A percentile compares a stretch with the other conserved stretches of the same genome.
Evolutionary conservation across 73 alveolate species (phyloP).

Genomic region (Effrenium voratum): DNA sequence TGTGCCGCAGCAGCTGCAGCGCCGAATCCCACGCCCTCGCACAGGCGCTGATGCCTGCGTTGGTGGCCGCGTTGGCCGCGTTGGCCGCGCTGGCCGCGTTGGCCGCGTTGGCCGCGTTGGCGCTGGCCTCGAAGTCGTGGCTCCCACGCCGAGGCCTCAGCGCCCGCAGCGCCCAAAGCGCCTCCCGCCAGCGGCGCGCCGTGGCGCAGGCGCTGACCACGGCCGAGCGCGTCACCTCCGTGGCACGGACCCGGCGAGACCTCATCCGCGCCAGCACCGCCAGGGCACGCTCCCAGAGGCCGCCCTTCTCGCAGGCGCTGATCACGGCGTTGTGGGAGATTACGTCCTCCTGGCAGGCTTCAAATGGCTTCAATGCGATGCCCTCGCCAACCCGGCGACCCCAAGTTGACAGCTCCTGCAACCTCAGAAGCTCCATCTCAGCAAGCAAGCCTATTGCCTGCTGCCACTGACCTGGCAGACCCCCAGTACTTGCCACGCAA

Average conservation of each 20-base stretch:
- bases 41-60: slow-evolving; percentile 7
- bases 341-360: slow-evolving; percentile 39
- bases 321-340: slow-evolving; percentile 49
- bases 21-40: slow-evolving; percentile 37
- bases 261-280: background rate
- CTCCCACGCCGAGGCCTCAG: too few species aligned
- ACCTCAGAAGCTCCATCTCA: background rate
- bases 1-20: background rate
- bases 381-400: too few species aligned
- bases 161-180: background rate
- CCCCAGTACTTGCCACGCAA: too few species aligned
- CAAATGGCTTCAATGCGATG: too few species aligned
- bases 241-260: background rate
- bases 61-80: background rate
- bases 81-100: too few species aligned
- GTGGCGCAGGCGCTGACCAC: slow-evolving; percentile 57
- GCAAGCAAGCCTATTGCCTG: slow-evolving; percentile 21
- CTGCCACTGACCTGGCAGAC: slow-evolving; percentile 68
- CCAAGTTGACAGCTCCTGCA: too few species aligned
- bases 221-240: slow-evolving; percentile 55
- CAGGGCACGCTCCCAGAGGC: slow-evolving; percentile 36
- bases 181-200: slow-evolving; percentile 31
- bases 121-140: too few species aligned
- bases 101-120: too few species aligned
- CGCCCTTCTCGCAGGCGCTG: slow-evolving; percentile 71